These are phyloP conservation scores for Spathaspora boniae DNA, from an alignment of 805 yeast genomes.

Conservation along the genomic window DNA sequence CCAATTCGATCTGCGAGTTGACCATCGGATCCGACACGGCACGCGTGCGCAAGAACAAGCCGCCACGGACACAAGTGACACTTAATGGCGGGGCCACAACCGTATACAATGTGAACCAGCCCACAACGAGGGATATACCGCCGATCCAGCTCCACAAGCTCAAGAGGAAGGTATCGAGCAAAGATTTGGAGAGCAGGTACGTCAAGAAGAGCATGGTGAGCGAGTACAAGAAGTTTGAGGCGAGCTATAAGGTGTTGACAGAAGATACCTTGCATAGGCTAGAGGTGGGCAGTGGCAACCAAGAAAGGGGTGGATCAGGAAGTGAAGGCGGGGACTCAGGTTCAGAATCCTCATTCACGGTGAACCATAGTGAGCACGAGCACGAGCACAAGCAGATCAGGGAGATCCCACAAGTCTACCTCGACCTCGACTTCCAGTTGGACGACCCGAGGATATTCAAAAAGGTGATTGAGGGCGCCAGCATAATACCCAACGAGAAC, in stretches of 20 bases:
- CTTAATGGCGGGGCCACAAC: conserved; percentile 44
- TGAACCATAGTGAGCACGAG: conserved; percentile 8
- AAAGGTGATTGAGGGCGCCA: conserved; percentile 58
- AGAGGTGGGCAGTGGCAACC: conserved; percentile 2
- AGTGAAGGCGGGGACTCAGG: conserved; percentile 9
- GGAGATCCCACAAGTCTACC: conserved; percentile 65
- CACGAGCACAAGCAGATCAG: conserved; percentile 6
- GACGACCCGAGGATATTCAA: conserved; percentile 87
- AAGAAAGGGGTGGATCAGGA: not conserved
- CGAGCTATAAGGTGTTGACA: conserved; percentile 34
- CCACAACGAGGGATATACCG: conserved; percentile 82
- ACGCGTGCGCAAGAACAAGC: conserved; percentile 30
- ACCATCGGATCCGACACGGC: conserved; percentile 58
- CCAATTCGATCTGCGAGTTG: conserved; percentile 74
- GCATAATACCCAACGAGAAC: conserved; percentile 34
- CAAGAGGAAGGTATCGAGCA: conserved; percentile 19
- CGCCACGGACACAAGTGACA: conserved; percentile 31
- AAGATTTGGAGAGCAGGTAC: conserved; percentile 18
- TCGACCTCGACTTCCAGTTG: conserved; percentile 64
- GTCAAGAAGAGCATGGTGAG: conserved; percentile 14
- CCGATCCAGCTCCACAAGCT: conserved; percentile 55
- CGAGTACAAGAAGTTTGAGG: conserved; percentile 35
- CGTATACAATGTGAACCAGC: conserved; percentile 49
- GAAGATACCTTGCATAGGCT: conserved; percentile 33
- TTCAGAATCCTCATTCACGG: conserved; percentile 10